These are phyloP conservation scores for Nissolia schottii DNA, from an alignment of 306 rosid genomes.

Conservation along the genomic window DNA sequence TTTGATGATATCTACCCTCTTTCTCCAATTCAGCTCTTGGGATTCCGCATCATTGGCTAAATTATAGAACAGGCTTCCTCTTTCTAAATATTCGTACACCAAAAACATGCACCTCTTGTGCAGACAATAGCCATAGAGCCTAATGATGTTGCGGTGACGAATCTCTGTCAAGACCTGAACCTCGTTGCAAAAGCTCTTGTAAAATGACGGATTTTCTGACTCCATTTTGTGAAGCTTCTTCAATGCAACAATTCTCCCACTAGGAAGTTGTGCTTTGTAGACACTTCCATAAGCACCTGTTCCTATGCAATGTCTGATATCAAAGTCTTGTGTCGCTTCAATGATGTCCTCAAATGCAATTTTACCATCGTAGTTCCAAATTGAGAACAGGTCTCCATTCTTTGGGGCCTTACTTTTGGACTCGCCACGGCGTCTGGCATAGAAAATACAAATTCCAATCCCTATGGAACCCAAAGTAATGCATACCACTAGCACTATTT, in stretches of 20 bases:
- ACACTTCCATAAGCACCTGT: no score
- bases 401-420: no score
- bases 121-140: constrained; percentile 7
- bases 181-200: no score
- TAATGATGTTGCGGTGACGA: no score
- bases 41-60: constrained; percentile 9
- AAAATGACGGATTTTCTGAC: no score
- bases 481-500: no score
- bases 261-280: constrained; percentile 10
- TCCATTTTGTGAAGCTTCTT: constrained; percentile 19
- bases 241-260: constrained; percentile 8
- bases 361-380: constrained; percentile 20
- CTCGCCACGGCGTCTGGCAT: no score
- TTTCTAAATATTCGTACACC: no score
- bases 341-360: constrained; percentile 24
- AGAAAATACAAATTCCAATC: no score
- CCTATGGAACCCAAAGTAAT: no score
- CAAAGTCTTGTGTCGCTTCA: constrained; percentile 16
- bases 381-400: constrained; percentile 9
- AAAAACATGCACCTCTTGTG: background rate
- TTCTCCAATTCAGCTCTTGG: constrained; percentile 11
- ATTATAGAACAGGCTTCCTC: no score
- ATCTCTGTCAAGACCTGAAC: no score
- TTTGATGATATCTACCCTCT: constrained; percentile 25
- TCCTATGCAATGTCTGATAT: constrained; percentile 4